phyloP scores from a whole-genome alignment of 2,329 filamentous ascomycete genomes.

The Lachnellula willkommii region DNA sequence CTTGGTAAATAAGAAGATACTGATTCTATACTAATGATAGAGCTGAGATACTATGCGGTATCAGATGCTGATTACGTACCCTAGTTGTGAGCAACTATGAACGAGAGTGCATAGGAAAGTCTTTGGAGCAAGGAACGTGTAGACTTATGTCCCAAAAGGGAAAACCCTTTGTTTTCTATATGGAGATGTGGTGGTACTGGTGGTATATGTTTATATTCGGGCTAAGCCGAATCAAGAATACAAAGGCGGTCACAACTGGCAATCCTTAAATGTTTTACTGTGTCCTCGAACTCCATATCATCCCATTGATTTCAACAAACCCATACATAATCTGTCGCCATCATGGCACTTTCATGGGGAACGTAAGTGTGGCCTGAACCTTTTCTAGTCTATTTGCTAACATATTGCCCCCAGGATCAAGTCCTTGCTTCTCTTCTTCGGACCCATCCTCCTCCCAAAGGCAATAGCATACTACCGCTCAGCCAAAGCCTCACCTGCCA shows the following conservation, averaged over 20 bases:
- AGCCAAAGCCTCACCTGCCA: constrained; percentile 38
- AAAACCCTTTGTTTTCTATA: too few relatives aligned
- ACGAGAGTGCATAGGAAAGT: too few relatives aligned
- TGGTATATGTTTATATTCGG: too few relatives aligned
- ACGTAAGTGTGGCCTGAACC: constrained; percentile 38
- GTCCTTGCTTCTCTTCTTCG: constrained; percentile 50
- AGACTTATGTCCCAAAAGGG: too few relatives aligned
- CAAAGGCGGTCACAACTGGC: neutral
- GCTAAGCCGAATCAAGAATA: neutral
- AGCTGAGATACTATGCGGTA: too few relatives aligned
- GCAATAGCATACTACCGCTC: constrained; percentile 60
- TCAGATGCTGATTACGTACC: too few relatives aligned
- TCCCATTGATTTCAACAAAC: neutral
- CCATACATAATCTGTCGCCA: constrained; percentile 3
- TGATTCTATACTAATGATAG: too few relatives aligned
- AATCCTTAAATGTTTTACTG: neutral
- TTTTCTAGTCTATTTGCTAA: constrained; percentile 8
- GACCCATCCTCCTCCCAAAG: constrained; percentile 65
- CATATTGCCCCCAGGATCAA: constrained; percentile 33
- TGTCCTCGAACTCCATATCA: constrained; percentile 1
- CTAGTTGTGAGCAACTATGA: too few relatives aligned
- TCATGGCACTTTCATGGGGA: constrained; percentile 42
- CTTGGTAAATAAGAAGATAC: too few relatives aligned
- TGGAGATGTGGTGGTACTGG: too few relatives aligned
- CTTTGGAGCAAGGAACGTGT: too few relatives aligned